A percentile compares a stretch with the other conserved stretches of the same genome.
Evolutionary conservation across 495 filamentous ascomycete genomes (phyloP).

Genomic region (Hypoxylon perforatum): DNA sequence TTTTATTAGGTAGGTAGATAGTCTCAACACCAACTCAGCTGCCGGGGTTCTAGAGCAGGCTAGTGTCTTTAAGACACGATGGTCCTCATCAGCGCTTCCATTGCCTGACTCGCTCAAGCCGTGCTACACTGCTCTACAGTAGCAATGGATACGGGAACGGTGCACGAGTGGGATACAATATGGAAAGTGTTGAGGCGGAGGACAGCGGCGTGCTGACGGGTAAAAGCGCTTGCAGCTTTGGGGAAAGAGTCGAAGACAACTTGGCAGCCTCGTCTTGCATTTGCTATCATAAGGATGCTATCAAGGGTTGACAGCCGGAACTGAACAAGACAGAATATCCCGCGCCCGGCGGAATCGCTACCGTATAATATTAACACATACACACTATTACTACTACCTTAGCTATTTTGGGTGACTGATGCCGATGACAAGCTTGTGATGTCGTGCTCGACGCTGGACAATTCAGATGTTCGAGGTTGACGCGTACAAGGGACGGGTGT

Average conservation of each 20-base stretch:
- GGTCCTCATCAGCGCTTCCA: slow-evolving; percentile 18
- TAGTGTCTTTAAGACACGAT: slow-evolving; percentile 17
- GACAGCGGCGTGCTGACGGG: slow-evolving; percentile 9
- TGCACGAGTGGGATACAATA: neutral
- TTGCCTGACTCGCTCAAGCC: slow-evolving; percentile 24
- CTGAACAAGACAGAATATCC: neutral
- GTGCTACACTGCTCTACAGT: neutral
- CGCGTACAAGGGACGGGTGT: slow-evolving; percentile 42
- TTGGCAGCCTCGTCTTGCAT: slow-evolving; percentile 16
- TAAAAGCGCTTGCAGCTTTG: slow-evolving; percentile 15
- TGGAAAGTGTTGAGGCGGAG: neutral
- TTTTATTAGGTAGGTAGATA: slow-evolving; percentile 35
- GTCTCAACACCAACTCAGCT: slow-evolving; percentile 32
- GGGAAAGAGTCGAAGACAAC: neutral
- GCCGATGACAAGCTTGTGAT: slow-evolving; percentile 22
- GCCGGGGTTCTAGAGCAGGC: slow-evolving; percentile 40
- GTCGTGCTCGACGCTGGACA: slow-evolving; percentile 31
- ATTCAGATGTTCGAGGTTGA: slow-evolving; percentile 24
- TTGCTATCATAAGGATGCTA: slow-evolving; percentile 6
- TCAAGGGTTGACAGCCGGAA: slow-evolving; percentile 1
- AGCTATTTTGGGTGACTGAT: slow-evolving; percentile 3
- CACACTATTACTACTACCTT: neutral
- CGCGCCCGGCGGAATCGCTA: neutral
- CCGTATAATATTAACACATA: neutral
- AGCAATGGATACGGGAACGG: neutral